Evolutionary conservation across 768 basidiomycete genomes (phyloP), one percentile per base, ranked within the genome.

Genomic region (Tubosaeta sp.): DNA sequence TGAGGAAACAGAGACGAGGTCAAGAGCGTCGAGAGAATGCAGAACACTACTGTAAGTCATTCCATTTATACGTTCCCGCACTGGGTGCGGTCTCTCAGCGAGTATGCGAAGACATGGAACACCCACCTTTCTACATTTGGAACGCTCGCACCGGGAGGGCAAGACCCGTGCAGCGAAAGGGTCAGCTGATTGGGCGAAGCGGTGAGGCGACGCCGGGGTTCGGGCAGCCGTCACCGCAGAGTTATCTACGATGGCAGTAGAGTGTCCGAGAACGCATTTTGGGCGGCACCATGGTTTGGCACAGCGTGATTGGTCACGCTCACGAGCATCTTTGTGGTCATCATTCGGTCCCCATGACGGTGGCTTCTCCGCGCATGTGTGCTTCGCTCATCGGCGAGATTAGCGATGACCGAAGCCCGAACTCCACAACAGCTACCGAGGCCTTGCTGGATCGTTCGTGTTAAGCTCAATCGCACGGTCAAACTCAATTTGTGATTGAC

Each of bases 61-160:
- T 22, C 43, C 41, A 53, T 62, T 60, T 65, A 67, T 60, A 54
- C n/a, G 35, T 43, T 39, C 25, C 34, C 6, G 19, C 26, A 6
- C 27, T n/a, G n/a, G n/a, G 38, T 35, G 1, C 16, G 31, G 48
- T 31, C 46, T 17, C 33, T 16, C 25, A 29, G 27, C 6, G n/a
- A 7, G 16, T 41, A n/a, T 25, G 29, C 32, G 34, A 48, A 19
- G 25, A 41, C n/a, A 34, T 6, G 11, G 33, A 8, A 27, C 26
- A 17, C 26, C 17, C n/a, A n/a, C 14, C 6, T 12, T 39, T 16
- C 34, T 32, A 12, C 29, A 17, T 41, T 29, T 50, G 48, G 42
- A 16, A 34, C 6, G 48, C 46, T 50, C 54, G 12, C 47, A 39
- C 42, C n/a, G 38, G 49, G 27, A 46, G n/a, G 25, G 8, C 5